These are phyloP conservation scores for Podosphaera aphanis DNA, from an alignment of 2,329 filamentous ascomycete genomes.

Conservation along the genomic window DNA sequence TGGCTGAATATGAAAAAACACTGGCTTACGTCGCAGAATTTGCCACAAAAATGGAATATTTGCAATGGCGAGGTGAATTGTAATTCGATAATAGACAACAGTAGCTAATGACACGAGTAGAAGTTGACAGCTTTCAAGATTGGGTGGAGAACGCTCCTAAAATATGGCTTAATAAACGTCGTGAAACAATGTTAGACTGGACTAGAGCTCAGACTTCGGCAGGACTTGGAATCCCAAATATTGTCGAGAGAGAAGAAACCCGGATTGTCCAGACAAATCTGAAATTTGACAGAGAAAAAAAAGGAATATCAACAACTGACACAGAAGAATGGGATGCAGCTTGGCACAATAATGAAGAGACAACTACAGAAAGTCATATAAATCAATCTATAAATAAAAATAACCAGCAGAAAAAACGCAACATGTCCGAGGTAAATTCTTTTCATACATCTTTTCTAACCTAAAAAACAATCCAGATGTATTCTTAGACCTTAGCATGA, in stretches of 20 bases:
- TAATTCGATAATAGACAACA: not conserved
- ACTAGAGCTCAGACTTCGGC: constrained; percentile 45
- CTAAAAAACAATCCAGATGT: not conserved
- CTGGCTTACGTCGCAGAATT: constrained; percentile 43
- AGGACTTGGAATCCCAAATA: constrained; percentile 35
- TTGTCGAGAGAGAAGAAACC: constrained; percentile 67
- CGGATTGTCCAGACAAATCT: constrained; percentile 25
- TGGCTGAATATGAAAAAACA: constrained; percentile 46
- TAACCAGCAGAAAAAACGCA: not conserved
- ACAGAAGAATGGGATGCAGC: constrained; percentile 48
- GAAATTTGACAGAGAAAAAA: not conserved
- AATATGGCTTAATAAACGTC: constrained; percentile 67
- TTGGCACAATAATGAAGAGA: constrained; percentile 47
- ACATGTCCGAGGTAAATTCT: not conserved
- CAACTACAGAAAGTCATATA: not conserved
- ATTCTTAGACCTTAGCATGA: not conserved
- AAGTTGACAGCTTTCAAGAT: constrained; percentile 37
- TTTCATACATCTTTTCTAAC: not conserved
- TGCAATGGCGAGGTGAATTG: constrained; percentile 31
- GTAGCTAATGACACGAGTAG: not conserved
- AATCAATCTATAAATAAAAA: not conserved
- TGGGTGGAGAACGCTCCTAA: constrained; percentile 65
- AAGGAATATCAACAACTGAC: constrained; percentile 28
- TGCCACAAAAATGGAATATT: constrained; percentile 33
- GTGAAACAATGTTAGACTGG: constrained; percentile 53